Evolutionary conservation across 345 rosid genomes (phyloP).

Genomic region (Euphorbia peplus): DNA sequence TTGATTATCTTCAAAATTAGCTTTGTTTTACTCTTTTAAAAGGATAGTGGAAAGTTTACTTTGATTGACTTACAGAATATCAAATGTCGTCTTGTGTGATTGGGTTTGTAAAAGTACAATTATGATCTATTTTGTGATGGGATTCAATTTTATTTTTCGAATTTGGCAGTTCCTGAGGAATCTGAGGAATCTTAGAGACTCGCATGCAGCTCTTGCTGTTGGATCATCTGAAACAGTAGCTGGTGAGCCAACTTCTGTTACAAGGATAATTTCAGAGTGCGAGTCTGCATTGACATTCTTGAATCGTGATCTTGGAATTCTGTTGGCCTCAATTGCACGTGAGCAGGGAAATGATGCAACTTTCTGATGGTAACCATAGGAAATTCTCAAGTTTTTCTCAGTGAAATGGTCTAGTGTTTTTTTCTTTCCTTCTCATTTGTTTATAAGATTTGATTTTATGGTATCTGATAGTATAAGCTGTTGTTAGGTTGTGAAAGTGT

Average conservation of each 20-base stretch:
- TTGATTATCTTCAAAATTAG: background rate
- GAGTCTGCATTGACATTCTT: slow-evolving; percentile 83
- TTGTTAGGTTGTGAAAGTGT: background rate
- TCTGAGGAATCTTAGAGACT: slow-evolving; percentile 92
- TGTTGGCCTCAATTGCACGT: slow-evolving; percentile 81
- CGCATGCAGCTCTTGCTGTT: slow-evolving; percentile 85
- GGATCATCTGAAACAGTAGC: slow-evolving; percentile 79
- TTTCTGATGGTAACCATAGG: background rate
- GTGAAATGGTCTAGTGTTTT: background rate
- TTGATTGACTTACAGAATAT: background rate
- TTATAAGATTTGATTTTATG: background rate
- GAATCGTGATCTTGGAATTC: slow-evolving; percentile 83
- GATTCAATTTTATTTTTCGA: slow-evolving; percentile 3
- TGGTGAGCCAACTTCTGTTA: slow-evolving; percentile 86
- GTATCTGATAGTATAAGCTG: background rate
- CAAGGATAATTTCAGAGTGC: slow-evolving; percentile 84
- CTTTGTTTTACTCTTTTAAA: background rate
- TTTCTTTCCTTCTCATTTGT: no score
- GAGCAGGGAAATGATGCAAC: slow-evolving; percentile 40
- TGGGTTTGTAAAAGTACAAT: background rate
- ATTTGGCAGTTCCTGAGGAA: slow-evolving; percentile 78
- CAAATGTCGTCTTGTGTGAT: background rate
- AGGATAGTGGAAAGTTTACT: background rate
- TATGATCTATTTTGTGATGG: background rate
- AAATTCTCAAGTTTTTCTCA: no score